These are phyloP conservation scores for Santalum album DNA, from an alignment of 164 flowering plant species.

Conservation along the genomic window DNA sequence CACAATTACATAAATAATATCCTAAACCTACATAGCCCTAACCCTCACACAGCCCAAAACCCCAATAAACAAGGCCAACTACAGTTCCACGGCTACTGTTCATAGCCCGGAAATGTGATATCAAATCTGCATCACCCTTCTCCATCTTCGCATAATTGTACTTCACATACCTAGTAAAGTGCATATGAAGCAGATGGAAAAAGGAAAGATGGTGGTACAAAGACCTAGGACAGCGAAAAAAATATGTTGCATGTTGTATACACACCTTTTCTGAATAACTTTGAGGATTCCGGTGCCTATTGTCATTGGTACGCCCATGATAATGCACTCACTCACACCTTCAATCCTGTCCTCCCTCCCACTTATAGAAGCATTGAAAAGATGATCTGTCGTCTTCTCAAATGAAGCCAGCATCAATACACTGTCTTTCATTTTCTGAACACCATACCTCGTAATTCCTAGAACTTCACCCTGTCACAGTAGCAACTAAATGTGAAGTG, in stretches of 20 bases:
- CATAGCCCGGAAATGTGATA: too few relatives aligned
- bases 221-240: too few relatives aligned
- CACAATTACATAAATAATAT: too few relatives aligned
- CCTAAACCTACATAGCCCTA: too few relatives aligned
- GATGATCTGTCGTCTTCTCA: conserved; percentile 74
- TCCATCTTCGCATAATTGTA: too few relatives aligned
- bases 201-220: too few relatives aligned
- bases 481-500: conserved; percentile 7
- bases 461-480: conserved; percentile 61
- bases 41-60: too few relatives aligned
- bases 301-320: conserved; percentile 90
- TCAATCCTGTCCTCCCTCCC: conserved; percentile 67
- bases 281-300: conserved; percentile 85
- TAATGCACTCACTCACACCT: conserved; percentile 91
- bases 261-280: conserved; percentile 59
- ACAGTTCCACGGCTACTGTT: too few relatives aligned
- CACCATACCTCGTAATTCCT: conserved; percentile 45
- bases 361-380: conserved; percentile 61
- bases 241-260: neutral
- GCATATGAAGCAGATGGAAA: too few relatives aligned
- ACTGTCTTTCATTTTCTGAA: conserved; percentile 56
- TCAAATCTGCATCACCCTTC: too few relatives aligned
- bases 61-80: too few relatives aligned
- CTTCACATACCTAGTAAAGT: too few relatives aligned
- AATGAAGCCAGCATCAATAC: conserved; percentile 85